Evolutionary conservation across 1,139 yeast species (phyloP).

Genomic region (Diutina catenulata): DNA sequence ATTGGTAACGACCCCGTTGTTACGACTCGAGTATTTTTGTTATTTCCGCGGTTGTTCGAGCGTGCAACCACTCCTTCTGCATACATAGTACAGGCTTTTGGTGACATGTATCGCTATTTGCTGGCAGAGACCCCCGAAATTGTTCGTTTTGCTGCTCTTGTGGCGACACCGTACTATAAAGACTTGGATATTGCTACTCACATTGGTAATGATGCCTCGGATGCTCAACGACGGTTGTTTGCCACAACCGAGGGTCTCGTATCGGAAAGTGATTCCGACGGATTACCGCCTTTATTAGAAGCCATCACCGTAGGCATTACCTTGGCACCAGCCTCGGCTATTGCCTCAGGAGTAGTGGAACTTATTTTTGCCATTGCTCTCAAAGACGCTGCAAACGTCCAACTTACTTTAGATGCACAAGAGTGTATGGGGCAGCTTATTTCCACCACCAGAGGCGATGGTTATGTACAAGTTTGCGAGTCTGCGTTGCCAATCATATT

Average conservation of each 20-base stretch:
- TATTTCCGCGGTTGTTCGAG: conserved; percentile 46
- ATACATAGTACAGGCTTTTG: no score
- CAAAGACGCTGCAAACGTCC: conserved; percentile 67
- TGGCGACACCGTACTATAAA: conserved; percentile 31
- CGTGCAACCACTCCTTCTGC: no score
- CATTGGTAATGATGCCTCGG: no score
- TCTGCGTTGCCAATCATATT: conserved; percentile 43
- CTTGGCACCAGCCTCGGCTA: conserved; percentile 25
- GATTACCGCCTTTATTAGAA: conserved; percentile 69
- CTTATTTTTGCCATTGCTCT: conserved; percentile 54
- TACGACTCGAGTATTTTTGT: conserved; percentile 32
- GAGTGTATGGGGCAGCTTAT: conserved; percentile 51
- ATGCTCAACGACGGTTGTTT: neutral
- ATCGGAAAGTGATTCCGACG: conserved; percentile 67
- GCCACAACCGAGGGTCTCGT: conserved; percentile 18
- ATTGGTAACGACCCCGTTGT: conserved; percentile 15
- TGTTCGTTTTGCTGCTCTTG: conserved; percentile 34
- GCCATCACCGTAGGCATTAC: conserved; percentile 46
- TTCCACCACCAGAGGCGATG: conserved; percentile 28
- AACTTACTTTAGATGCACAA: conserved; percentile 50
- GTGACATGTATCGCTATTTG: neutral
- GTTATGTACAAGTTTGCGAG: conserved; percentile 37
- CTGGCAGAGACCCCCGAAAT: conserved; percentile 11
- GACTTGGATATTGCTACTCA: neutral
- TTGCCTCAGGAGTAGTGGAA: conserved; percentile 28